These are phyloP conservation scores for Podochytrium sp. DNA, from an alignment of 192 early-diverging fungal species.

Conservation along the genomic window DNA sequence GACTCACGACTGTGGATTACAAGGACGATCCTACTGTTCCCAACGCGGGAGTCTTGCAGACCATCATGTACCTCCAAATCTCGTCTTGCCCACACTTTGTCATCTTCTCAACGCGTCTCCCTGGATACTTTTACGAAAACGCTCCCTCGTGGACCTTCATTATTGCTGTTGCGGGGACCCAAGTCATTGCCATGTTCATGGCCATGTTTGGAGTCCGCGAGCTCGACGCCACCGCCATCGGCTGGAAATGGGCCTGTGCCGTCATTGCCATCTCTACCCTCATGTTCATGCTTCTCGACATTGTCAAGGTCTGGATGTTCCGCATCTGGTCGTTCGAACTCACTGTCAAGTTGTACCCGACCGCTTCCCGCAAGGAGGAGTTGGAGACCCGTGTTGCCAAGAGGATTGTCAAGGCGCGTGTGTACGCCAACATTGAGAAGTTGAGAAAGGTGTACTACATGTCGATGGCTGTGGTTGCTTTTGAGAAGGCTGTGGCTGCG, in stretches of 20 bases:
- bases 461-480: constrained; percentile 24
- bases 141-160: constrained; percentile 80
- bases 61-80: constrained; percentile 80
- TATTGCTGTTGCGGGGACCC: constrained; percentile 81
- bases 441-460: constrained; percentile 37
- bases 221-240: constrained; percentile 43
- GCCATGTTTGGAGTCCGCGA: constrained; percentile 66
- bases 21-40: constrained; percentile 36
- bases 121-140: constrained; percentile 87
- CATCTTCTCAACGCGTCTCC: constrained; percentile 92
- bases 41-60: background rate
- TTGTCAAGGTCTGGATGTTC: constrained; percentile 88
- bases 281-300: constrained; percentile 84
- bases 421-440: constrained; percentile 37
- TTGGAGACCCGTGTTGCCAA: constrained; percentile 37
- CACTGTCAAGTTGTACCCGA: constrained; percentile 83
- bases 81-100: constrained; percentile 94
- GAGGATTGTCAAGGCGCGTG: constrained; percentile 24
- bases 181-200: constrained; percentile 91
- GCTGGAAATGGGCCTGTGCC: constrained; percentile 67
- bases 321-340: constrained; percentile 87
- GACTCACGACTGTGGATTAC: background rate
- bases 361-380: constrained; percentile 63
- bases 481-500: background rate
- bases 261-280: constrained; percentile 78